Conservation (phyloP, 306 rosid species). For the Begonia peltatifolia region DNA sequence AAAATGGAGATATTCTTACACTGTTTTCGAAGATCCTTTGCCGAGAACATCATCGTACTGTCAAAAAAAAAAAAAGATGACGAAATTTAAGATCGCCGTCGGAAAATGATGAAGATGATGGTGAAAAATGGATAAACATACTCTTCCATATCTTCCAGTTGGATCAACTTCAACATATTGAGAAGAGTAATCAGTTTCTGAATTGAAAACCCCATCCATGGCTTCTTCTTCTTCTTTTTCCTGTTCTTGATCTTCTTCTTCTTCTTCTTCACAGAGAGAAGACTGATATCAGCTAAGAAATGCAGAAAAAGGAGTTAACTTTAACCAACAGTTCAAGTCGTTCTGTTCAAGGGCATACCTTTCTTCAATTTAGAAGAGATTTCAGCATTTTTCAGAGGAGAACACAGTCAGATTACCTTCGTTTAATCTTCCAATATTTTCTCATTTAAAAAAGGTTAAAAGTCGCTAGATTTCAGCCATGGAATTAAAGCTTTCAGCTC, state of each 20-base stretch:
- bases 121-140: conserved; percentile 14
- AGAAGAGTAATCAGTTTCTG: conserved; percentile 27
- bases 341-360: too few species aligned
- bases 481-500: too few species aligned
- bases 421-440: too few species aligned
- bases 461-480: too few species aligned
- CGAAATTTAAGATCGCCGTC: too few species aligned
- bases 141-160: conserved; percentile 98
- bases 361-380: too few species aligned
- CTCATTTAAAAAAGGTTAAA: too few species aligned
- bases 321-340: too few species aligned
- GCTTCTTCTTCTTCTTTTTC: conserved; percentile 11
- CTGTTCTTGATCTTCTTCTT: too few species aligned
- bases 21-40: conserved; percentile 92
- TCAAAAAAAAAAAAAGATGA: background rate
- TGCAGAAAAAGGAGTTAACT: too few species aligned
- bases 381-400: too few species aligned
- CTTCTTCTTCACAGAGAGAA: conserved; percentile 11
- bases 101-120: background rate
- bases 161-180: conserved; percentile 95
- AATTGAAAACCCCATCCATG: conserved; percentile 46
- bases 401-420: too few species aligned
- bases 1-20: conserved; percentile 34
- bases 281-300: conserved; percentile 5
- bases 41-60: conserved; percentile 95